Conservation (phyloP, 2,329 filamentous ascomycete species). For the Hymenoscyphus fraxineus region DNA sequence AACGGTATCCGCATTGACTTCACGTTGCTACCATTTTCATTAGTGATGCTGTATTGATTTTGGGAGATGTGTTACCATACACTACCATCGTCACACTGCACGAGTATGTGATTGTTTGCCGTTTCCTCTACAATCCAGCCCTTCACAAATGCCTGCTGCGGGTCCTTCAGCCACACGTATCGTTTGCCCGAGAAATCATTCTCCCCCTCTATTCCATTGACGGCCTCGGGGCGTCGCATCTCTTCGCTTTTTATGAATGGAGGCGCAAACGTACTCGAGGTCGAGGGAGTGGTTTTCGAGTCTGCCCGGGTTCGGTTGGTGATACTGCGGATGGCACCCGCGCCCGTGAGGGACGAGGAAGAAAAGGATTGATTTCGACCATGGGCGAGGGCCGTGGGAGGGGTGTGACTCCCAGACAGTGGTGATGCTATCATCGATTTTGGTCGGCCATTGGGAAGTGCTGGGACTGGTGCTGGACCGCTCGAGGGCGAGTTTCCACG, state of each 20-base stretch:
- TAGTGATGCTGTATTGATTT: slow-evolving; percentile 12
- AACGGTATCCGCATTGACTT: slow-evolving; percentile 79
- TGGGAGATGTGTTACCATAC: slow-evolving; percentile 47
- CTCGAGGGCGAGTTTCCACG: slow-evolving; percentile 57
- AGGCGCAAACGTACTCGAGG: slow-evolving; percentile 84
- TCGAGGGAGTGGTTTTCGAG: slow-evolving; percentile 61
- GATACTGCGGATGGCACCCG: slow-evolving; percentile 27
- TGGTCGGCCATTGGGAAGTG: slow-evolving; percentile 52
- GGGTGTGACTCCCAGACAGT: slow-evolving; percentile 35
- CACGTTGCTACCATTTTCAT: slow-evolving; percentile 63
- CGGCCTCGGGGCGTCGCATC: slow-evolving; percentile 54
- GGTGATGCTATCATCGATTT: slow-evolving; percentile 62
- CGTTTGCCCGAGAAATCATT: slow-evolving; percentile 98
- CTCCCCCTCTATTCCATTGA: slow-evolving; percentile 83
- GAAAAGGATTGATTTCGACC: slow-evolving; percentile 66
- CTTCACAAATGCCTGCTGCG: slow-evolving; percentile 81
- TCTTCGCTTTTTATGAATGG: slow-evolving; percentile 93
- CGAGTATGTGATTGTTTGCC: slow-evolving; percentile 63
- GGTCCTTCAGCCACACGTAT: slow-evolving; percentile 95
- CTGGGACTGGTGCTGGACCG: slow-evolving; percentile 39
- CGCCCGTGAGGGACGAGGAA: slow-evolving; percentile 47
- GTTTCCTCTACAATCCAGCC: slow-evolving; percentile 88
- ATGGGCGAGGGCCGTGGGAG: slow-evolving; percentile 45
- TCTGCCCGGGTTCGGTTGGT: slow-evolving; percentile 47
- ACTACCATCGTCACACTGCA: slow-evolving; percentile 90